Base-by-base conservation (phyloP, 2,329 filamentous ascomycete species). In the Claviceps paspali region DNA sequence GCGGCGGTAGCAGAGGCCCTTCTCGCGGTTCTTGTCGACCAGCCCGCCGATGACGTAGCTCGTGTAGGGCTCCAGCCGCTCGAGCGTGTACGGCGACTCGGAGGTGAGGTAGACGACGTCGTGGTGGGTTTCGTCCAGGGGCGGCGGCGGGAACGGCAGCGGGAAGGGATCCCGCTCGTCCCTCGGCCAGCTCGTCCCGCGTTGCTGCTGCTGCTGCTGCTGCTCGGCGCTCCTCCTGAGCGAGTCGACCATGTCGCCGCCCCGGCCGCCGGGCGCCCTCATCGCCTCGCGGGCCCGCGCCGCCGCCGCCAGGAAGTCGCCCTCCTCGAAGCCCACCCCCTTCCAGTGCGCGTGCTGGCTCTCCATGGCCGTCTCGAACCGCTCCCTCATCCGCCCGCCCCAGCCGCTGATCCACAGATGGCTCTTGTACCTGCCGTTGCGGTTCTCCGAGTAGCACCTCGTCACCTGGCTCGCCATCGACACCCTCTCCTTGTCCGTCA, bases 1-100 rank as follows among this genome's bases (percentile, higher is more conserved):
- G 12, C 81, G 70, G 49, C 79, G 80, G 66, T 94, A 86, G 60
- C 91, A 98, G 27, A 98, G 68, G 1, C 84, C 86, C 63, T 98
- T 98, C 59, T 98, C 80, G 31, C 91, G 74, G 59, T 98, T 98
- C 61, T 87, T 87, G 62, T 98, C 91, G 19, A 98, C 91, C 26
- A 98, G 67, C 0, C 88, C 91, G 26, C 91, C 91, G 39, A 98
- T 81, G 44, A 98, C 80, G 57, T 98, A 98, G 41, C 77, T 88
- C 42, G 80, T 86, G 59, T 91, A 80, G 1, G 87, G 84, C 54
- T 87, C 85, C 30, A 98, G 70, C 30, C 82, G 73, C 5, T 80
- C 78, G 22, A 98, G 68, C 0, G 82, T 88, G 47, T 93, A 70
- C 0, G 82, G 77, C n/a, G 85, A 92, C 57, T 98, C 91, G 12